A percentile compares a stretch with the other conserved stretches of the same genome.
Evolutionary conservation across 2,329 filamentous ascomycete genomes (phyloP).

Genomic region (Huntiella decipiens): DNA sequence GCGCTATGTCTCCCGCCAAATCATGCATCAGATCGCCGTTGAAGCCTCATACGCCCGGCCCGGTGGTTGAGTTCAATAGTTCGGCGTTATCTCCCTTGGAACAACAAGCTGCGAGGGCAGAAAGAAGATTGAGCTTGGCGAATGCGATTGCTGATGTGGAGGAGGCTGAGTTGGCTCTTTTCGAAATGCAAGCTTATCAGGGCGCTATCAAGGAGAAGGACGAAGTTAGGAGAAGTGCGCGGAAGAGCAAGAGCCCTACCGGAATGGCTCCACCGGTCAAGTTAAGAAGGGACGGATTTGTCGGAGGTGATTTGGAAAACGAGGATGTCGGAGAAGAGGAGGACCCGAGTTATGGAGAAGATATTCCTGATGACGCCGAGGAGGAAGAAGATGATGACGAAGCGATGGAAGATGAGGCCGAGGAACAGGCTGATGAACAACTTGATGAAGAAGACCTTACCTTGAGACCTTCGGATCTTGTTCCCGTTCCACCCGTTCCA

Average conservation of each 20-base stretch:
- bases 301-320: neutral
- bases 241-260: neutral
- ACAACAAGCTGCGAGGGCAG: conserved; percentile 17
- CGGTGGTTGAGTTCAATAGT: conserved; percentile 38
- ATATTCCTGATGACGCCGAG: neutral
- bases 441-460: conserved; percentile 1
- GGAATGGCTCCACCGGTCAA: conserved; percentile 9
- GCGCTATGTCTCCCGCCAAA: conserved; percentile 34
- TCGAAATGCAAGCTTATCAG: conserved; percentile 10
- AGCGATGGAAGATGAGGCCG: neutral
- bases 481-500: no score
- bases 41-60: conserved; percentile 37
- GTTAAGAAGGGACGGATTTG: conserved; percentile 8
- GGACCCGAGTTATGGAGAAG: neutral
- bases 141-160: conserved; percentile 3
- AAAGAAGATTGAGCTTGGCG: conserved; percentile 3
- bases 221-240: neutral
- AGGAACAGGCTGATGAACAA: neutral
- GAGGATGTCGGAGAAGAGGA: neutral
- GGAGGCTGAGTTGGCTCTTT: conserved; percentile 4
- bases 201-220: conserved; percentile 11
- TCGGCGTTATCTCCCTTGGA: conserved; percentile 28
- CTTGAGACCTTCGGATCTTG: no score
- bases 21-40: conserved; percentile 37
- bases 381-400: conserved; percentile 1